Evolutionary conservation across 345 rosid species (phyloP).

Genomic region (Eucalyptus globulus): DNA sequence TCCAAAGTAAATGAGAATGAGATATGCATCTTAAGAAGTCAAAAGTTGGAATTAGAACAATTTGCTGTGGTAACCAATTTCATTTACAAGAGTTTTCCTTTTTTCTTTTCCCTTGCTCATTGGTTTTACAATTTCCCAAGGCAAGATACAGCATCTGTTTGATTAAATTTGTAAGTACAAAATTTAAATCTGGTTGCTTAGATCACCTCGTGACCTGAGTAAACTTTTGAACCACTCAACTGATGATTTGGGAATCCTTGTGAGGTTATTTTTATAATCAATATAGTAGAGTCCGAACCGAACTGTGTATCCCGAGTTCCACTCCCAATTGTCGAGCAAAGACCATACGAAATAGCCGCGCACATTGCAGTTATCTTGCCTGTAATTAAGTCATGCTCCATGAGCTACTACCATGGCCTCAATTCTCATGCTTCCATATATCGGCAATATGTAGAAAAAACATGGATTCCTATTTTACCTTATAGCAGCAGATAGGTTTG

Average conservation of each 20-base stretch:
- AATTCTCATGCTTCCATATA: neutral
- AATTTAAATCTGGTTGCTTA: neutral
- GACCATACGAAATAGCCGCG: slow-evolving; percentile 84
- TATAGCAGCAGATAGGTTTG: slow-evolving; percentile 81
- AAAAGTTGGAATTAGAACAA: neutral
- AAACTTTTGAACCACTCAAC: slow-evolving; percentile 58
- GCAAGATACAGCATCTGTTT: neutral
- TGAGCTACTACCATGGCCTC: neutral
- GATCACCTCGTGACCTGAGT: slow-evolving; percentile 16
- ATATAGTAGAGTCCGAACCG: slow-evolving; percentile 78
- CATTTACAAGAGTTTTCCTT: neutral
- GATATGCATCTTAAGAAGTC: neutral
- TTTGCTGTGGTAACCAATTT: neutral
- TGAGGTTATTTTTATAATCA: slow-evolving; percentile 65
- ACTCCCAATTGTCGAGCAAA: slow-evolving; percentile 92
- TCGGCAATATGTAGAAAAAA: neutral
- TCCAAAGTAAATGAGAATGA: neutral
- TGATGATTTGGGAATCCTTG: slow-evolving; percentile 78
- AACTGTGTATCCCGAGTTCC: slow-evolving; percentile 90
- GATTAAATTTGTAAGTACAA: neutral
- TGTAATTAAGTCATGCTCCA: neutral
- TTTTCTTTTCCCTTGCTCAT: neutral
- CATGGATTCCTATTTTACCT: slow-evolving; percentile 17
- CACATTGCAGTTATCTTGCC: slow-evolving; percentile 51
- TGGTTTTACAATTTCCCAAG: neutral